A percentile compares a stretch with the other conserved stretches of the same genome.
phyloP scores from a whole-genome alignment of 2,329 filamentous ascomycete species.

The Alternaria burnsii region DNA sequence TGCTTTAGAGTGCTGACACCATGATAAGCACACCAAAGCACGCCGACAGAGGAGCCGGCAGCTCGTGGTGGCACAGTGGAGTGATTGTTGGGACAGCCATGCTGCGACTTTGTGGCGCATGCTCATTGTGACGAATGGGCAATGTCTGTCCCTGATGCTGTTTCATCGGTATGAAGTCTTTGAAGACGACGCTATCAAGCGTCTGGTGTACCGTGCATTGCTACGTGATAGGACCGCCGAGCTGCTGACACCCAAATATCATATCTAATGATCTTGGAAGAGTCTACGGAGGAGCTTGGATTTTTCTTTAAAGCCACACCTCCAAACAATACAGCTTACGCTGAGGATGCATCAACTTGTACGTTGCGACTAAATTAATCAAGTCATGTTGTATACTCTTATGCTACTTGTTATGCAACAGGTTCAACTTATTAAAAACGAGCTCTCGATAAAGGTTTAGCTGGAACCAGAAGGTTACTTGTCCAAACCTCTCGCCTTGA shows the following conservation, averaged over 20 bases:
- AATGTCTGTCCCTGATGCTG: slow-evolving; percentile 3
- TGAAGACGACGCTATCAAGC: slow-evolving; percentile 1
- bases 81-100: slow-evolving; percentile 9
- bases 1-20: slow-evolving; percentile 35
- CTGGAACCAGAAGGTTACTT: slow-evolving; percentile 53
- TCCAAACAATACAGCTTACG: neutral
- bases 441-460: neutral
- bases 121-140: neutral
- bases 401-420: too few species aligned
- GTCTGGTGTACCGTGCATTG: neutral
- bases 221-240: neutral
- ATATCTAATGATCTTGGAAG: neutral
- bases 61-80: slow-evolving; percentile 16
- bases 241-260: neutral
- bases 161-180: slow-evolving; percentile 5
- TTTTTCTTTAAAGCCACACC: neutral
- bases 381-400: neutral
- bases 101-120: slow-evolving; percentile 19
- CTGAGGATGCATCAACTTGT: neutral
- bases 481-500: slow-evolving; percentile 67
- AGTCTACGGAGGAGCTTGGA: neutral
- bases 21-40: slow-evolving; percentile 23
- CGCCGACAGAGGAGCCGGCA: slow-evolving; percentile 23
- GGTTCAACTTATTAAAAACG: too few species aligned
- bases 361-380: neutral